Percentiles rank a stretch among this genome's conserved stretches.
These are phyloP conservation scores for Solanum neorickii DNA, from an alignment of 257 asterid species.

Conservation along the genomic window DNA sequence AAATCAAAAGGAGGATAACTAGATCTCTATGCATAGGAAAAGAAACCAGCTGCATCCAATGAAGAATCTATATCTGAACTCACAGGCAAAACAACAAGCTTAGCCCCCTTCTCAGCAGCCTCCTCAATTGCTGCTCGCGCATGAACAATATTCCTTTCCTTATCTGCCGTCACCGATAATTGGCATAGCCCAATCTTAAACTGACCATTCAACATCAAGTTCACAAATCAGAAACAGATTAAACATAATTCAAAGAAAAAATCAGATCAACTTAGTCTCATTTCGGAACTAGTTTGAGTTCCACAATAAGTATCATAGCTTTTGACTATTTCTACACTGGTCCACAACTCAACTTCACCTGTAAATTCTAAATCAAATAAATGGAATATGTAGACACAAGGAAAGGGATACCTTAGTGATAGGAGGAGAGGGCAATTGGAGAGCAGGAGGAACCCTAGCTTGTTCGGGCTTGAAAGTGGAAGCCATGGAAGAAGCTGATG, in stretches of 20 bases:
- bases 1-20: background rate
- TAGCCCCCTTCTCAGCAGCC: constrained; percentile 82
- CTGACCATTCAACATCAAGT: constrained; percentile 21
- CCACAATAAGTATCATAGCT: background rate
- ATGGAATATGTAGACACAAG: background rate
- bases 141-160: constrained; percentile 65
- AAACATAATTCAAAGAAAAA: background rate
- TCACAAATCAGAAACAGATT: background rate
- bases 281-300: background rate
- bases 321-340: background rate
- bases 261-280: background rate
- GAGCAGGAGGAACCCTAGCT: constrained; percentile 69
- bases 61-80: constrained; percentile 6
- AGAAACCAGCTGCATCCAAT: background rate
- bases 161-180: constrained; percentile 72
- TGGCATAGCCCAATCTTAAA: constrained; percentile 82
- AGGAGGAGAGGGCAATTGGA: constrained; percentile 43
- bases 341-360: background rate
- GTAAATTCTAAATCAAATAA: background rate
- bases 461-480: constrained; percentile 48
- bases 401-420: constrained; percentile 36
- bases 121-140: constrained; percentile 70
- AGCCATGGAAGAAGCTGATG: constrained; percentile 50
- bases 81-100: constrained; percentile 85
- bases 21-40: background rate